These are phyloP conservation scores for Geosmithia putterillii DNA, from an alignment of 2,329 filamentous ascomycete species.

Conservation along the genomic window DNA sequence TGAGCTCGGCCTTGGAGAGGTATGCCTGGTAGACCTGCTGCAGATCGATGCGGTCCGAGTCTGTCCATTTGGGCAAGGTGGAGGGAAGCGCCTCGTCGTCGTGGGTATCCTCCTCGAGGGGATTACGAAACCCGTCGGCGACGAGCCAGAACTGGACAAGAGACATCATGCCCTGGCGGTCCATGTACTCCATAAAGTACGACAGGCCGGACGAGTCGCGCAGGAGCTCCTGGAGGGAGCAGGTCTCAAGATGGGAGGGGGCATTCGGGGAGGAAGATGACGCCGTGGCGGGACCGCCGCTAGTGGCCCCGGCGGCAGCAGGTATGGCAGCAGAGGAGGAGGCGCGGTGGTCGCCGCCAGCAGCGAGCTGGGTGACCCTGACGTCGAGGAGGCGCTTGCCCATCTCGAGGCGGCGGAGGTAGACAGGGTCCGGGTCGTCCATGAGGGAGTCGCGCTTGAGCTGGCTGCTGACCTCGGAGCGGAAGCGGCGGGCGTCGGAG, in stretches of 20 bases:
- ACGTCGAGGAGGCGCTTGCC: conserved; percentile 85
- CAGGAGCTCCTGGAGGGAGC: conserved; percentile 72
- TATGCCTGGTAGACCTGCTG: conserved; percentile 89
- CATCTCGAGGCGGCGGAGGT: conserved; percentile 81
- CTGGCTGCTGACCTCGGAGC: conserved; percentile 86
- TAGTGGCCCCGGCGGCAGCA: conserved; percentile 10
- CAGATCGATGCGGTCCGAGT: conserved; percentile 76
- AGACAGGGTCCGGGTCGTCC: conserved; percentile 72
- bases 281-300: too few relatives aligned
- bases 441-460: conserved; percentile 71
- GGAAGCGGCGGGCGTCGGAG: conserved; percentile 82
- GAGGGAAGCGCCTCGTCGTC: conserved; percentile 53
- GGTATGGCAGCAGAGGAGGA: conserved; percentile 10
- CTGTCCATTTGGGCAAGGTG: conserved; percentile 58
- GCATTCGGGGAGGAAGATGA: too few relatives aligned
- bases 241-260: conserved; percentile 53
- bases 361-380: conserved; percentile 69
- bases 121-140: conserved; percentile 90
- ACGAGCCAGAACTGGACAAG: conserved; percentile 98
- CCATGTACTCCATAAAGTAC: conserved; percentile 99
- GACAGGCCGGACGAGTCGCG: conserved; percentile 83
- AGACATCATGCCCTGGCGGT: conserved; percentile 74
- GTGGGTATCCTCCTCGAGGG: conserved; percentile 65
- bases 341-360: conserved; percentile 39
- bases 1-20: conserved; percentile 68